Evolutionary conservation across 306 rosid species (phyloP), one percentile per base, ranked within the genome.

Genomic region (Vigna unguiculata): DNA sequence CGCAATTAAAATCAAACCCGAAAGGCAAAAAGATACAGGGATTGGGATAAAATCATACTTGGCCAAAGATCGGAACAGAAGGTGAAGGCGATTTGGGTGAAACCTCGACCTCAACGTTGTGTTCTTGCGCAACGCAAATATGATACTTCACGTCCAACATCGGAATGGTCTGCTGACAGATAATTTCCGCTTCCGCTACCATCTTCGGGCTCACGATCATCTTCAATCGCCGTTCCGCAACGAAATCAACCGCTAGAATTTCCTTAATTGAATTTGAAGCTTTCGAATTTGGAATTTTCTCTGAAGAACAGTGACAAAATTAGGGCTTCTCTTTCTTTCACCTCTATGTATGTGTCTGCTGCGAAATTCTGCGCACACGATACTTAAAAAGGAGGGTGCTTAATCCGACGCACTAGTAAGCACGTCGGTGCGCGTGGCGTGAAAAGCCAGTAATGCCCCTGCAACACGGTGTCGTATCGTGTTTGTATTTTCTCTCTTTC

Each of bases 151-250:
- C 84, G 54, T 91, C 93, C 66, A 87, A 80, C 86, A 84, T 67
- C 15, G 92, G 85, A 77, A 89, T 75, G 72, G 81, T 79, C 82
- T 81, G 83, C 78, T 88, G 85, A 79, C 92, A 80, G 6, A 85
- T 84, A 55, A 89, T 84, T 69, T 94, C 93, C 32, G 98, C 80
- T 54, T 90, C 94, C 5, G 93, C 73, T 7, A 86, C 86, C 87
- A 90, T 77, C 12, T 87, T 79, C 76, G 77, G 90, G 74, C 82
- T 76, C 48, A 80, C 86, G 54, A 92, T 87, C 92, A 90, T 82
- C 71, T 73, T 77, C 36, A 69, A 79, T 58, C 51, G 65, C 52
- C 71, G 79, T 72, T 9, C 20, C 3, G 5, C 32, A 2, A 72
- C 19, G 36, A 2, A 69, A 60, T 16, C 1, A 6, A 45, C 17